A percentile compares a stretch with the other conserved stretches of the same genome.
Conservation (phyloP, 176 grass and related monocot species). For the Metroxylon sagu region DNA sequence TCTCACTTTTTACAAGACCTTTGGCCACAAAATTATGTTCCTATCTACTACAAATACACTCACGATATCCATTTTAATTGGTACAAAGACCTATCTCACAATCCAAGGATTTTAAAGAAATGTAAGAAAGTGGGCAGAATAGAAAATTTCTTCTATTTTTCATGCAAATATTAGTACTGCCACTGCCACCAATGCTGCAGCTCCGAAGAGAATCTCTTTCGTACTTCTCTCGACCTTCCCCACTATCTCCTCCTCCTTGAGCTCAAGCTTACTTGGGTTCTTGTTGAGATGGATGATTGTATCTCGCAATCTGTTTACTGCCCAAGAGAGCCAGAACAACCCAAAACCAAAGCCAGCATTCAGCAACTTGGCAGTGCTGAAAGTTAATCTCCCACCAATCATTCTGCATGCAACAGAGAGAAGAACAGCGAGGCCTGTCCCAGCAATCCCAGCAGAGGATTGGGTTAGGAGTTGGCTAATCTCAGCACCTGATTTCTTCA, state of each 20-base stretch:
- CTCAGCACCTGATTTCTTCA: conserved; percentile 65
- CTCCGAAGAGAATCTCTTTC: conserved; percentile 61
- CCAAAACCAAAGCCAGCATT: conserved; percentile 75
- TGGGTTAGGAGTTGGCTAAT: conserved; percentile 62
- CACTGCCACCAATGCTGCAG: conserved; percentile 46
- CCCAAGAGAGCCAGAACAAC: conserved; percentile 79
- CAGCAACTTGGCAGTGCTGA: conserved; percentile 44
- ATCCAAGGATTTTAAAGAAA: no score
- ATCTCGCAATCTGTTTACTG: conserved; percentile 41
- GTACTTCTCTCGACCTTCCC: conserved; percentile 41
- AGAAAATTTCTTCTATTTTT: neutral
- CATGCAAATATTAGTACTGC: conserved; percentile 56
- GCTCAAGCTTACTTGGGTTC: conserved; percentile 27
- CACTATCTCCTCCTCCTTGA: conserved; percentile 48
- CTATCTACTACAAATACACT: no score
- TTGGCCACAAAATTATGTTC: no score
- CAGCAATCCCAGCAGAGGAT: conserved; percentile 77
- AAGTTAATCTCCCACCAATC: conserved; percentile 35
- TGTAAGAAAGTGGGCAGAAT: no score
- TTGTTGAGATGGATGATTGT: conserved; percentile 44
- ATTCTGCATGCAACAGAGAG: conserved; percentile 68
- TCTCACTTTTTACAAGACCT: conserved; percentile 18
- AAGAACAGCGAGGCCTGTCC: conserved; percentile 77
- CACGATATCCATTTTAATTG: no score
- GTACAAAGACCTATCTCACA: no score